Conservation (phyloP, 2,329 filamentous ascomycete genomes). For the Diaporthe longicolla region DNA sequence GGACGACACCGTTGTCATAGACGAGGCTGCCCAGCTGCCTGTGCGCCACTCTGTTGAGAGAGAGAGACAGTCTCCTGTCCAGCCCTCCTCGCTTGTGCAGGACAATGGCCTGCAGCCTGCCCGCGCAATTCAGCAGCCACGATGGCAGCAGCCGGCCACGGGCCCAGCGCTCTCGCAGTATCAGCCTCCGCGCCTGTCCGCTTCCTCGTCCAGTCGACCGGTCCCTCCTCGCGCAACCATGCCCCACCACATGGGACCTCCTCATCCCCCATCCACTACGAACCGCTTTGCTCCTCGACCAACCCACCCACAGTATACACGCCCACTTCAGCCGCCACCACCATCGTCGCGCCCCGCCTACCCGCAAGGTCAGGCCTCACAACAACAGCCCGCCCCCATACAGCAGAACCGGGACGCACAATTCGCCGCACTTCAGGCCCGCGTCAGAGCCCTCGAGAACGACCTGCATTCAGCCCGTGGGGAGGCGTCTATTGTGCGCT, state of each 20-base stretch:
- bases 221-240: conserved; percentile 49
- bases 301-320: conserved; percentile 43
- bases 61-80: conserved; percentile 55
- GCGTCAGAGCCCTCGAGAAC: conserved; percentile 66
- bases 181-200: conserved; percentile 21
- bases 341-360: conserved; percentile 48
- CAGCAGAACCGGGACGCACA: conserved; percentile 54
- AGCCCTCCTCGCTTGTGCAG: conserved; percentile 45
- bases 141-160: conserved; percentile 39
- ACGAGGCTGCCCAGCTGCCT: conserved; percentile 59
- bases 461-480: conserved; percentile 76
- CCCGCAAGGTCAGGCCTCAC: conserved; percentile 49
- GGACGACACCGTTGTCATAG: conserved; percentile 70
- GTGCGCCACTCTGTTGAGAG: conserved; percentile 55
- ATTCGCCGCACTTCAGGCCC: conserved; percentile 64
- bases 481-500: conserved; percentile 81
- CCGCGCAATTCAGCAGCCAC: conserved; percentile 38
- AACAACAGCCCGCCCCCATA: conserved; percentile 38
- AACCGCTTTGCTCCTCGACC: conserved; percentile 42
- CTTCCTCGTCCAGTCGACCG: conserved; percentile 42
- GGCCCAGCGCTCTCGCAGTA: conserved; percentile 40
- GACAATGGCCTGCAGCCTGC: conserved; percentile 16
- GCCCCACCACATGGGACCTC: conserved; percentile 59
- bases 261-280: conserved; percentile 44
- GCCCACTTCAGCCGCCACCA: conserved; percentile 47